Evolutionary conservation across 768 basidiomycete genomes (phyloP).

Genomic region (Lactifluus rugatus): DNA sequence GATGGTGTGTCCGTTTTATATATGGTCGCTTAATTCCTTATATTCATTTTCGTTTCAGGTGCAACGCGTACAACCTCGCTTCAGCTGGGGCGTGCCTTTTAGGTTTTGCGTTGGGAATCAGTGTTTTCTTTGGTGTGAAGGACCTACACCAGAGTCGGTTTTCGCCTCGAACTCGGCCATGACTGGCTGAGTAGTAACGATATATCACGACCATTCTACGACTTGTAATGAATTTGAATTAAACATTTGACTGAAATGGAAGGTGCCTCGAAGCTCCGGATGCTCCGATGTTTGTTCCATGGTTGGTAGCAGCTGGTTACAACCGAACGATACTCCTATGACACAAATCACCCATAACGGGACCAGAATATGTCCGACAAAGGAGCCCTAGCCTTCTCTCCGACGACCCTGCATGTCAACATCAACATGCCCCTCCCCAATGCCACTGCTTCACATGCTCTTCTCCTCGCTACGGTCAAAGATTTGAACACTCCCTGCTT

Average conservation of each 20-base stretch:
- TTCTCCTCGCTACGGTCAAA: constrained; percentile 49
- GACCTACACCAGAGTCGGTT: constrained; percentile 51
- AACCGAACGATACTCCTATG: constrained; percentile 7
- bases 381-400: not conserved
- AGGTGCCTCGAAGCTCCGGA: not conserved
- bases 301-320: not conserved
- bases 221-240: not conserved
- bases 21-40: not conserved
- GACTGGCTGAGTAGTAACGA: not conserved
- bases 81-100: constrained; percentile 53
- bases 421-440: constrained; percentile 18
- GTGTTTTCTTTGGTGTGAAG: constrained; percentile 55
- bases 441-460: constrained; percentile 18
- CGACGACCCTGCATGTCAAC: constrained; percentile 4
- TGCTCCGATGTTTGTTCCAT: not conserved
- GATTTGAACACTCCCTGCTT: constrained; percentile 43
- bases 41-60: constrained; percentile 34
- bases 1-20: constrained; percentile 40
- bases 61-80: constrained; percentile 61
- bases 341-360: constrained; percentile 10
- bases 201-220: constrained; percentile 1
- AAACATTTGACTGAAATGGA: not conserved
- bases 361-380: not conserved
- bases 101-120: constrained; percentile 43
- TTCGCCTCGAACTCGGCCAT: constrained; percentile 52